Conservation (phyloP, 2,329 filamentous ascomycete genomes). For the Colletotrichum echinochloae region DNA sequence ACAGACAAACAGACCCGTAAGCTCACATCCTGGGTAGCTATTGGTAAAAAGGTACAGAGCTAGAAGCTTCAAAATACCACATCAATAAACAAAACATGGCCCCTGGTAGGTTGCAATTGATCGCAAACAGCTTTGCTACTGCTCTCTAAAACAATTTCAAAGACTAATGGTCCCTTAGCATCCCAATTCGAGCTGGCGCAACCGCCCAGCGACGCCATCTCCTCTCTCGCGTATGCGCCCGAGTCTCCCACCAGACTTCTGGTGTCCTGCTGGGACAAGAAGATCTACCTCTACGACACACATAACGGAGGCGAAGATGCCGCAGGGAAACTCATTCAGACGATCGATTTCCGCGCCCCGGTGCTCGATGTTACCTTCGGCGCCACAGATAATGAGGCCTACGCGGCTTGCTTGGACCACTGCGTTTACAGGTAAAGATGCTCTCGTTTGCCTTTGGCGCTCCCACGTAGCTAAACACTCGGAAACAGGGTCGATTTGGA, state of each 20-base stretch:
- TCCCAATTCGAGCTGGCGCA: conserved; percentile 86
- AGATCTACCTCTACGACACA: conserved; percentile 90
- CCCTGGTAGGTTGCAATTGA: conserved; percentile 51
- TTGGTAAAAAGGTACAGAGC: conserved; percentile 15
- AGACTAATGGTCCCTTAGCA: conserved; percentile 54
- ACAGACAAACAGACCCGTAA: conserved; percentile 37
- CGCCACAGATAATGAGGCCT: conserved; percentile 83
- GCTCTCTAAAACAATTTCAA: background rate
- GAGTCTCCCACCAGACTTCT: conserved; percentile 79
- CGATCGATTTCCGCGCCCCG: conserved; percentile 84
- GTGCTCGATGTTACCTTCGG: conserved; percentile 95
- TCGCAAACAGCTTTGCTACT: background rate
- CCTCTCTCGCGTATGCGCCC: conserved; percentile 86
- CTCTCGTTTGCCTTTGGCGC: background rate
- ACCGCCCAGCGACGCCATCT: conserved; percentile 88
- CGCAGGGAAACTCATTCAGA: conserved; percentile 73
- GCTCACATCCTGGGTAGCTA: conserved; percentile 21
- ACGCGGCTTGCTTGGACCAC: conserved; percentile 88
- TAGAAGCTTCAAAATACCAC: conserved; percentile 13
- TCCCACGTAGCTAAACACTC: background rate
- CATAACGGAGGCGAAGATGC: conserved; percentile 66
- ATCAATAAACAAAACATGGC: conserved; percentile 48
- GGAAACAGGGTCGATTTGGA: conserved; percentile 71
- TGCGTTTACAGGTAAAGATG: conserved; percentile 77
- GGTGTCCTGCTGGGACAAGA: conserved; percentile 95